Evolutionary conservation across 2,329 filamentous ascomycete species (phyloP).

Genomic region (Arthrobotrys iridis): DNA sequence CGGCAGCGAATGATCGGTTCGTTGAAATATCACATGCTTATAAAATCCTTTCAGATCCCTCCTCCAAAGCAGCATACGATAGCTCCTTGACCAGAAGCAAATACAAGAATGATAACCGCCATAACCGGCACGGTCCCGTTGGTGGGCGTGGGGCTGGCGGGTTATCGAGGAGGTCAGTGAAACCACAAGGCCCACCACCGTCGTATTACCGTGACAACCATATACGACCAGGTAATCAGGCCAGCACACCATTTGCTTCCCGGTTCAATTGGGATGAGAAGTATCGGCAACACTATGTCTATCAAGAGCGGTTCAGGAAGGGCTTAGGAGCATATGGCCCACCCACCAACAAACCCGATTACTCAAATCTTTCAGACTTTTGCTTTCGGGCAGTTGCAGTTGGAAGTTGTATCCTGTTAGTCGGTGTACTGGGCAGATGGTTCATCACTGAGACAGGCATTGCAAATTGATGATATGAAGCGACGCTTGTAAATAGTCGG

Average conservation of each 20-base stretch:
- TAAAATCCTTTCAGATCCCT: slow-evolving; percentile 74
- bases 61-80: slow-evolving; percentile 84
- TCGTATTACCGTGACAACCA: slow-evolving; percentile 81
- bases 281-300: slow-evolving; percentile 73
- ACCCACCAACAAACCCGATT: neutral
- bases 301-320: slow-evolving; percentile 60
- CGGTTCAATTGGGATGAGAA: slow-evolving; percentile 78
- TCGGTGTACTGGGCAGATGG: slow-evolving; percentile 39
- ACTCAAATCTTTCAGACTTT: slow-evolving; percentile 32
- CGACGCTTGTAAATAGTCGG: neutral
- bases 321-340: slow-evolving; percentile 16
- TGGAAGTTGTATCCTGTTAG: slow-evolving; percentile 42
- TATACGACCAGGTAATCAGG: slow-evolving; percentile 67
- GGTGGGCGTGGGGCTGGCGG: slow-evolving; percentile 83
- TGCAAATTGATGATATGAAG: neutral
- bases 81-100: slow-evolving; percentile 61
- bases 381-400: slow-evolving; percentile 38
- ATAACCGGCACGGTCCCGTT: slow-evolving; percentile 69
- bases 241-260: slow-evolving; percentile 67
- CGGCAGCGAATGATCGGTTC: slow-evolving; percentile 77
- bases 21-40: slow-evolving; percentile 87
- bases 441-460: neutral
- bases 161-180: slow-evolving; percentile 76
- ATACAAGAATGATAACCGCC: slow-evolving; percentile 61
- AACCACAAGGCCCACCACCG: slow-evolving; percentile 86